Percentiles rank a stretch among this genome's conserved stretches.
These are phyloP conservation scores for Xylariaceae sp. DNA, from an alignment of 2,329 filamentous ascomycete species.

Conservation along the genomic window DNA sequence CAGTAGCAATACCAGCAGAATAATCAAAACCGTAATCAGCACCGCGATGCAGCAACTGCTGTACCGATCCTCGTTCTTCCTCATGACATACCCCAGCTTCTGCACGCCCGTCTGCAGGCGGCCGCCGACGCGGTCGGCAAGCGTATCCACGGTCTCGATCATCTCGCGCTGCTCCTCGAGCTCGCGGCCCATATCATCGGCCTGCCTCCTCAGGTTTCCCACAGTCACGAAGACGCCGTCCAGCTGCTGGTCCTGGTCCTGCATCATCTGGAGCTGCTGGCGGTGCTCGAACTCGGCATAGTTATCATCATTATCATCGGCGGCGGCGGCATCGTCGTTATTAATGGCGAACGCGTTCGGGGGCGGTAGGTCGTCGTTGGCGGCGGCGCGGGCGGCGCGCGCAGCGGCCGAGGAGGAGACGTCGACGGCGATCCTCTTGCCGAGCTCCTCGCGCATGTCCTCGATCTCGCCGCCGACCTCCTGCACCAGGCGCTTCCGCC, in stretches of 20 bases:
- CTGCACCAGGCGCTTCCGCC: slow-evolving; percentile 79
- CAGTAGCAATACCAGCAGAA: slow-evolving; percentile 79
- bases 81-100: slow-evolving; percentile 82
- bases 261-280: slow-evolving; percentile 88
- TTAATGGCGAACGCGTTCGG: slow-evolving; percentile 62
- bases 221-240: slow-evolving; percentile 94
- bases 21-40: slow-evolving; percentile 84
- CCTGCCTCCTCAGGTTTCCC: slow-evolving; percentile 85
- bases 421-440: slow-evolving; percentile 55
- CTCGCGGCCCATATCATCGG: slow-evolving; percentile 93
- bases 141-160: slow-evolving; percentile 79
- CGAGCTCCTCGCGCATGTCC: slow-evolving; percentile 83
- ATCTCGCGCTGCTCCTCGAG: slow-evolving; percentile 92
- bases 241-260: slow-evolving; percentile 89
- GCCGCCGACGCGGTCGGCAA: slow-evolving; percentile 85
- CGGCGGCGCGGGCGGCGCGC: slow-evolving; percentile 35
- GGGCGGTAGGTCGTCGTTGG: slow-evolving; percentile 52
- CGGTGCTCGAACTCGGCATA: slow-evolving; percentile 88
- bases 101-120: slow-evolving; percentile 84
- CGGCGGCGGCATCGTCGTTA: slow-evolving; percentile 65
- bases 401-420: slow-evolving; percentile 31
- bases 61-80: slow-evolving; percentile 83
- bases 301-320: slow-evolving; percentile 60
- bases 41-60: slow-evolving; percentile 91
- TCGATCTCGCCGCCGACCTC: slow-evolving; percentile 90